A percentile compares a stretch with the other conserved stretches of the same genome.
phyloP scores from a whole-genome alignment of 306 rosid species.

The Begonia peltatifolia region DNA sequence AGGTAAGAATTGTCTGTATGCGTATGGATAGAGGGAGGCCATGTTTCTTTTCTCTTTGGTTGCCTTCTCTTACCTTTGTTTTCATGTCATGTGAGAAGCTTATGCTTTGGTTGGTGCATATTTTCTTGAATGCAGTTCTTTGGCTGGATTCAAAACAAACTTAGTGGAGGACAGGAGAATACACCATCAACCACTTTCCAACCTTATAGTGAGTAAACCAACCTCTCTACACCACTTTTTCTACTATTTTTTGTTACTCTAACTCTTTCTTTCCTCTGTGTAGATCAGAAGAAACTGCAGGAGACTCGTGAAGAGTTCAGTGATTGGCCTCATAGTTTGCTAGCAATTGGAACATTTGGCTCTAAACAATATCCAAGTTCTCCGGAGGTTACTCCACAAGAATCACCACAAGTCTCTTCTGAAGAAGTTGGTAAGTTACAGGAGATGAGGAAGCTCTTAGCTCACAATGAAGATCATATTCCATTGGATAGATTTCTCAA shows the following conservation, averaged over 20 bases:
- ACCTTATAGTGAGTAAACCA: conserved; percentile 37
- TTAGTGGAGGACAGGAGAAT: conserved; percentile 52
- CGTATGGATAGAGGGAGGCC: too few species aligned
- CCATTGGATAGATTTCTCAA: conserved; percentile 92
- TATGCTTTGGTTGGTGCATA: neutral
- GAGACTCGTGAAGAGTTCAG: conserved; percentile 86
- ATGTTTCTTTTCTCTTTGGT: too few species aligned
- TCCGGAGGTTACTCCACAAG: conserved; percentile 49
- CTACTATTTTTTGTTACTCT: neutral
- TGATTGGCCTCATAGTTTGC: conserved; percentile 83
- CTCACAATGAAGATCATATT: conserved; percentile 53
- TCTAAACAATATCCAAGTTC: conserved; percentile 22
- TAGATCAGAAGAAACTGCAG: conserved; percentile 47
- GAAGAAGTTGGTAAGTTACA: conserved; percentile 89
- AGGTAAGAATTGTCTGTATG: too few species aligned
- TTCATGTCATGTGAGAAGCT: too few species aligned
- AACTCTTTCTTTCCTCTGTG: conserved; percentile 1
- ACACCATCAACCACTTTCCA: conserved; percentile 33
- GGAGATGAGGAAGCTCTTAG: conserved; percentile 59
- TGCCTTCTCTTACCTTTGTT: too few species aligned
- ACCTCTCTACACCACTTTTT: conserved; percentile 1
- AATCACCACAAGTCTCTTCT: conserved; percentile 57
- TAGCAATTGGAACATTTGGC: conserved; percentile 93
- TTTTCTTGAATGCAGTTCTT: conserved; percentile 45
- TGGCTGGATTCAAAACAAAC: conserved; percentile 84